phyloP scores from a whole-genome alignment of 495 filamentous ascomycete genomes.

The Coniosporium apollinis region DNA sequence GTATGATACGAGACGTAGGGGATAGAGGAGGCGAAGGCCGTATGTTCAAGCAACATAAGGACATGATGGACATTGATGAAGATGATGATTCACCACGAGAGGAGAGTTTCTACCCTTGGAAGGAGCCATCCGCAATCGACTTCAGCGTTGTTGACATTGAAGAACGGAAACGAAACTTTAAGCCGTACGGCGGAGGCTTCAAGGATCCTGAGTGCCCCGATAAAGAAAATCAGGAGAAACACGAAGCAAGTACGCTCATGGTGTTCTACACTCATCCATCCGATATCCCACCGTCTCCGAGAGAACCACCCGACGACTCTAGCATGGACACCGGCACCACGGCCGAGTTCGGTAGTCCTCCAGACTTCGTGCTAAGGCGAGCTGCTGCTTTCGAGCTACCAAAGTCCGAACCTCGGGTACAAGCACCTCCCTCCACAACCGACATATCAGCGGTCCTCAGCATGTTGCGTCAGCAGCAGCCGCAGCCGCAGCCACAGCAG shows the following conservation, averaged over 20 bases:
- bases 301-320: constrained; percentile 42
- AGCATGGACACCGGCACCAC: constrained; percentile 21
- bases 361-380: constrained; percentile 16
- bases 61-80: constrained; percentile 44
- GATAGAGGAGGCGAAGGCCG: constrained; percentile 65
- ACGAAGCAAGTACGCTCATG: constrained; percentile 68
- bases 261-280: constrained; percentile 55
- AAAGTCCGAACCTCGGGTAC: constrained; percentile 2
- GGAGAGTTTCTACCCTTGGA: constrained; percentile 30
- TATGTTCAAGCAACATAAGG: constrained; percentile 57
- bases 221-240: constrained; percentile 47
- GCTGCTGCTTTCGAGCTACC: constrained; percentile 4
- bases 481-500: constrained; percentile 18
- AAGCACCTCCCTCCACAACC: not conserved
- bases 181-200: constrained; percentile 44
- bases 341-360: constrained; percentile 32
- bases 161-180: constrained; percentile 36
- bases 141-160: constrained; percentile 35
- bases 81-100: constrained; percentile 39
- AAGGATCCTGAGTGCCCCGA: constrained; percentile 44
- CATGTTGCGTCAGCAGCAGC: constrained; percentile 15
- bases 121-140: constrained; percentile 33
- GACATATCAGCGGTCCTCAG: constrained; percentile 7
- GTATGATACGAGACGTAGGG: constrained; percentile 46
- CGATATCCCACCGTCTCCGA: constrained; percentile 63